Evolutionary conservation across 225 moss, liverwort and hornwort genomes (phyloP).

Genomic region (Neckera pumila): DNA sequence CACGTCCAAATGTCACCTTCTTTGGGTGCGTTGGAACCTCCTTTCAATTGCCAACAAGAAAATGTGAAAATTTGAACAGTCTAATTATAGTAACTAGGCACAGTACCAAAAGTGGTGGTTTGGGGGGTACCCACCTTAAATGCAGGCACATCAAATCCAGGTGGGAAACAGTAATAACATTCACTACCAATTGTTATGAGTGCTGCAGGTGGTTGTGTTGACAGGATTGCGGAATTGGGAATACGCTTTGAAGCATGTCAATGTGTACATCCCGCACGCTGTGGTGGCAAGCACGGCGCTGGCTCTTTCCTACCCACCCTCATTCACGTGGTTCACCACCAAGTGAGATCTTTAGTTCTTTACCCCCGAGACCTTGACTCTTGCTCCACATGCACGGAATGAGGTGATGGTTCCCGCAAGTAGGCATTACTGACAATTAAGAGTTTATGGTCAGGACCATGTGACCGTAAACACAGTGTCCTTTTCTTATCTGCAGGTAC

Average conservation of each 20-base stretch:
- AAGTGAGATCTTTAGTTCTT: conserved; percentile 2
- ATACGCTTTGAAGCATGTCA: conserved; percentile 47
- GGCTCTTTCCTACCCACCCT: conserved; percentile 64
- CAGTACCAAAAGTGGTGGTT: neutral
- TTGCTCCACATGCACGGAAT: neutral
- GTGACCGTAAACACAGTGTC: neutral
- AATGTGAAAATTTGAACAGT: neutral
- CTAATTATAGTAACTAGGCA: neutral
- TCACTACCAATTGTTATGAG: neutral
- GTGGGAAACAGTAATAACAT: neutral
- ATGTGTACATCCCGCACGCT: conserved; percentile 55
- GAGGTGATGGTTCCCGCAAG: neutral
- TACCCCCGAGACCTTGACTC: neutral
- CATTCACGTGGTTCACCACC: conserved; percentile 81
- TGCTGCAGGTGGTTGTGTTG: neutral
- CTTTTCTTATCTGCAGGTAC: conserved; percentile 20
- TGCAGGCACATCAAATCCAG: neutral
- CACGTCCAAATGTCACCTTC: accelerated
- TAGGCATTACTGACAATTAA: neutral
- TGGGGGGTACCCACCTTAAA: neutral
- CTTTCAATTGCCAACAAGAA: neutral
- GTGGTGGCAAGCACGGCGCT: conserved; percentile 60
- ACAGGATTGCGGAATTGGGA: conserved; percentile 21
- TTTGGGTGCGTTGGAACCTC: neutral
- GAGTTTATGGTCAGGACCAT: neutral